Percentiles rank a stretch among this genome's conserved stretches.
Conservation (phyloP, 2,329 filamentous ascomycete genomes). For the Macroventuria anomochaeta region DNA sequence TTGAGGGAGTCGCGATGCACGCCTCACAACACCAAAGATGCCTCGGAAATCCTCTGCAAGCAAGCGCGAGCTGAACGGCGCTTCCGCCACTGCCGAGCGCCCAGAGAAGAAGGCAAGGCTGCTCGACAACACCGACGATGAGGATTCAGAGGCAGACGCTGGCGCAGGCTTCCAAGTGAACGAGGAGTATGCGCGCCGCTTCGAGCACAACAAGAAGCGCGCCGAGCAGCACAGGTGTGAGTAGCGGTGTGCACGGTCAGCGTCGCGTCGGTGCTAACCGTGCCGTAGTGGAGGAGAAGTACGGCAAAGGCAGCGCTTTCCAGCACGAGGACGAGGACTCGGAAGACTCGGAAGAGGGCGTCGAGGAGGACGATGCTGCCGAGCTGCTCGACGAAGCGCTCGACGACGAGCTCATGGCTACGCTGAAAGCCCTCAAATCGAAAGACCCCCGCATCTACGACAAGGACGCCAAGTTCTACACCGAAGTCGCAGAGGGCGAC, state of each 20-base stretch:
- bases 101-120: slow-evolving; percentile 47
- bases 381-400: slow-evolving; percentile 84
- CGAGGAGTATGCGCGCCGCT: slow-evolving; percentile 83
- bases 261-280: too few relatives aligned
- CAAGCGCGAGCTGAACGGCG: slow-evolving; percentile 34
- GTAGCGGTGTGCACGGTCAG: too few relatives aligned
- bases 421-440: slow-evolving; percentile 82
- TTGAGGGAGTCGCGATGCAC: slow-evolving; percentile 23
- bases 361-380: slow-evolving; percentile 89
- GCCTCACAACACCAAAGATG: slow-evolving; percentile 24
- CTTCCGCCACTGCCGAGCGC: slow-evolving; percentile 25
- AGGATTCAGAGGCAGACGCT: slow-evolving; percentile 35
- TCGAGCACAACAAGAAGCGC: slow-evolving; percentile 97
- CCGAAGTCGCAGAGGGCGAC: slow-evolving; percentile 63
- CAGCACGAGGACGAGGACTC: slow-evolving; percentile 59
- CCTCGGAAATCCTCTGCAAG: slow-evolving; percentile 34
- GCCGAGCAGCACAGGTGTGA: slow-evolving; percentile 78
- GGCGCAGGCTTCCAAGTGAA: slow-evolving; percentile 74
- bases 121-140: slow-evolving; percentile 47
- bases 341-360: slow-evolving; percentile 59
- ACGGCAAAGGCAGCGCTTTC: slow-evolving; percentile 59
- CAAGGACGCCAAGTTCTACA: slow-evolving; percentile 77
- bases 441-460: slow-evolving; percentile 95
- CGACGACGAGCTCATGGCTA: slow-evolving; percentile 86
- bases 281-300: slow-evolving; percentile 89